Evolutionary conservation across 768 basidiomycete species (phyloP), one percentile per base, ranked within the genome.

Genomic region (Suillus cothurnatus): DNA sequence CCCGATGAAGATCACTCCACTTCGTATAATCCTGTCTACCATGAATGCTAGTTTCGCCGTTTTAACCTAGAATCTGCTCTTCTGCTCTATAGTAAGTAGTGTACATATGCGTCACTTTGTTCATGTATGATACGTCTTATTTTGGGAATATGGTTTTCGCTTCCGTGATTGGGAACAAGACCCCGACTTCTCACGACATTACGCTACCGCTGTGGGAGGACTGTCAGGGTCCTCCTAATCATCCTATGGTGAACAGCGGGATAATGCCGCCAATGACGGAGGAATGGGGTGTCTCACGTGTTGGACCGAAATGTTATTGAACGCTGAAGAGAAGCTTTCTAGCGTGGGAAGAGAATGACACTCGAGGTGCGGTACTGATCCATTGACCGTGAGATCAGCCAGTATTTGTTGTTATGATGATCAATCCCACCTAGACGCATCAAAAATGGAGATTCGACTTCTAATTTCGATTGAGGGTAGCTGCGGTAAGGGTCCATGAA

Each of bases 281-380:
- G 73, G 65, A 26, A 66, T 64, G 63, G 70, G 64, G 2, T 66
- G 53, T 6, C 56, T 70, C 61, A 81, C 74, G 70, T 78, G 86
- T 74, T 91, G 90, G 1, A 88, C 78, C 17, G 88, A 81, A 38
- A 83, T 84, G 73, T 84, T 89, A 71, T 86, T 90, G 80, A 92
- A 92, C 21, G 90, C 89, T 23, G 85, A 83, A 23, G 87, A 83
- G 77, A 82, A 86, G 7, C 75, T 65, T 28, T 67, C 65, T n/a
- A 83, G 85, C 43, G 75, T 67, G 67, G 87, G 88, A 59, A 92
- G 78, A 17, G 82, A 76, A 12, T 72, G 76, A 69, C 77, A 81
- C 52, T 80, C 77, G 56, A 91, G 85, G 84, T 12, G 79, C 88
- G 91, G 68, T 55, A 50, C 63, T 64, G 67, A n/a, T 17, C 15